Conservation (phyloP, 2,329 filamentous ascomycete genomes). For the Penicillium janthinellum region DNA sequence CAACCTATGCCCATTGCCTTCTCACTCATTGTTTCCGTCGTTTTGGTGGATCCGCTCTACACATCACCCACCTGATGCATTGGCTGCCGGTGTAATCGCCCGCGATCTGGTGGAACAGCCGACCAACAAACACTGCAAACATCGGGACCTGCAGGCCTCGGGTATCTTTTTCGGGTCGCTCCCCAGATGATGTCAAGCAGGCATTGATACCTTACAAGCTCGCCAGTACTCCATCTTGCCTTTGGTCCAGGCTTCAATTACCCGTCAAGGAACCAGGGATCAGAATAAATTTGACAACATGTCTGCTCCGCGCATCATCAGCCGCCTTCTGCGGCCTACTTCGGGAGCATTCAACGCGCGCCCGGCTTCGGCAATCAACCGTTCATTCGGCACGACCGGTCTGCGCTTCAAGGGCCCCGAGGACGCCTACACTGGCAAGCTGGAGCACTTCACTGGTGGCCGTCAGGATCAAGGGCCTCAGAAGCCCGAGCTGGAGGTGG, state of each 20-base stretch:
- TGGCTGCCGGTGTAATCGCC: slow-evolving; percentile 17
- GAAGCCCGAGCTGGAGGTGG: slow-evolving; percentile 72
- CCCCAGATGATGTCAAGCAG: slow-evolving; percentile 43
- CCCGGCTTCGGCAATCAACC: slow-evolving; percentile 28
- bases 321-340: slow-evolving; percentile 49
- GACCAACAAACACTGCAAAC: slow-evolving; percentile 43
- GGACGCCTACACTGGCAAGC: slow-evolving; percentile 63
- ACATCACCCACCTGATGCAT: not conserved
- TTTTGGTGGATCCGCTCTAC: not conserved
- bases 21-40: not conserved
- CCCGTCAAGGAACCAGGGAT: not conserved
- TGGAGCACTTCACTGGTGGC: slow-evolving; percentile 66
- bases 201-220: slow-evolving; percentile 18
- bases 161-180: slow-evolving; percentile 25
- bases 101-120: slow-evolving; percentile 12
- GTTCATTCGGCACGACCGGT: slow-evolving; percentile 37
- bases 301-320: slow-evolving; percentile 49
- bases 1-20: not conserved
- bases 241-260: slow-evolving; percentile 5
- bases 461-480: slow-evolving; percentile 56
- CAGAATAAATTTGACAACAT: slow-evolving; percentile 35
- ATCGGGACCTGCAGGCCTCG: slow-evolving; percentile 21
- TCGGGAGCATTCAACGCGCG: slow-evolving; percentile 19
- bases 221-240: slow-evolving; percentile 11
- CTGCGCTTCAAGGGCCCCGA: slow-evolving; percentile 52